Conservation (phyloP, 129 eudicot species). For the Sambucus nigra region DNA sequence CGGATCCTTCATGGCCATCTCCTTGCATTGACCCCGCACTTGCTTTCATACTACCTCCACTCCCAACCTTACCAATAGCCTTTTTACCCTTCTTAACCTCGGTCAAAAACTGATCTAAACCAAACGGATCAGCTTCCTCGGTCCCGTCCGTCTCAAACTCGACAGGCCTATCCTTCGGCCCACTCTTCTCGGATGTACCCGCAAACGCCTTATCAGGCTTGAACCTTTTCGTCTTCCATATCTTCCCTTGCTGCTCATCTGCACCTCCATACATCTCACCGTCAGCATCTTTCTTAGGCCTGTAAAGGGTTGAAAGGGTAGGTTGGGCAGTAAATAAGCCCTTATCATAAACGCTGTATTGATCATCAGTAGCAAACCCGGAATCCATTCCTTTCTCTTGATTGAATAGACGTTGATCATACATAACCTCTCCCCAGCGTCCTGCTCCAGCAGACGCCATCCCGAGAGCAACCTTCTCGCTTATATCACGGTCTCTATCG, state of each 20-base stretch:
- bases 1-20: conserved; percentile 59
- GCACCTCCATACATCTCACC: conserved; percentile 79
- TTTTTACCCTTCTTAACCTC: conserved; percentile 72
- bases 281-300: conserved; percentile 78
- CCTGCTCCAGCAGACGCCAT: conserved; percentile 66
- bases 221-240: conserved; percentile 67
- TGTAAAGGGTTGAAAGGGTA: conserved; percentile 68
- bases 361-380: conserved; percentile 75
- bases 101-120: conserved; percentile 71
- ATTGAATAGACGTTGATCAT: conserved; percentile 75
- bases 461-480: conserved; percentile 92
- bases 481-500: conserved; percentile 81
- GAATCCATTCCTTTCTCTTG: conserved; percentile 96
- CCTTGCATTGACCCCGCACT: conserved; percentile 62
- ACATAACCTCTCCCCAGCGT: conserved; percentile 79
- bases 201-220: conserved; percentile 71
- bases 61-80: conserved; percentile 66
- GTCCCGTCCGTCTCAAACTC: conserved; percentile 65
- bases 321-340: conserved; percentile 76
- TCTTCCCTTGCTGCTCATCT: conserved; percentile 77
- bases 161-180: conserved; percentile 59
- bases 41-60: conserved; percentile 79
- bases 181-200: conserved; percentile 49
- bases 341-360: conserved; percentile 63
- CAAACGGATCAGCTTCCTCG: conserved; percentile 85